Conservation (phyloP, 106 monocot species). For the Xerophyta viscosa region DNA sequence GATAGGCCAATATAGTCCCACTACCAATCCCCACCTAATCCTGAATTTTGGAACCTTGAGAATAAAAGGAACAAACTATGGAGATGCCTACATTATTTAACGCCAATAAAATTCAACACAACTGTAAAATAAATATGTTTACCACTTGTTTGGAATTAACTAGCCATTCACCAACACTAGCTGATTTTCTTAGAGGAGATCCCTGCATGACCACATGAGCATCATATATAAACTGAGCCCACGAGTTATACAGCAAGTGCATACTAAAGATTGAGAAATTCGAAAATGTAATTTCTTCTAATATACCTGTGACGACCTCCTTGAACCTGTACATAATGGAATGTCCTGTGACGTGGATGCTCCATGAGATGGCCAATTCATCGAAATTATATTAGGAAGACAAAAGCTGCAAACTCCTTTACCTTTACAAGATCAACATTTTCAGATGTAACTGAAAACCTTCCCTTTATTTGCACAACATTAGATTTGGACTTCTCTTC, state of each 20-base stretch:
- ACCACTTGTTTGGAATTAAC: slow-evolving; percentile 52
- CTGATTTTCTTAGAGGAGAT: slow-evolving; percentile 64
- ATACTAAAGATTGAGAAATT: no score
- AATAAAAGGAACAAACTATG: no score
- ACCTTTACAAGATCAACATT: slow-evolving; percentile 96
- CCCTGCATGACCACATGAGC: slow-evolving; percentile 28
- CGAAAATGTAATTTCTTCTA: background rate
- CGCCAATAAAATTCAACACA: no score
- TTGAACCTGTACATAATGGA: slow-evolving; percentile 32
- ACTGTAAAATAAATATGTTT: slow-evolving; percentile 5
- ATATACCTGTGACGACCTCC: slow-evolving; percentile 52
- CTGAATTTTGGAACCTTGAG: no score
- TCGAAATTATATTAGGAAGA: no score
- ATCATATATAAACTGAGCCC: slow-evolving; percentile 1
- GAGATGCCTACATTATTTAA: no score
- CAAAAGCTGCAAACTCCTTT: background rate
- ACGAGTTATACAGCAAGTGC: no score
- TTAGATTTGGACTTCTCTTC: slow-evolving; percentile 70
- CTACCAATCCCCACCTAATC: no score
- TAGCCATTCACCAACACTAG: slow-evolving; percentile 77
- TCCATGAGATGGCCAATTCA: no score
- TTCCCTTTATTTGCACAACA: slow-evolving; percentile 90
- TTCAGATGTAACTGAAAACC: slow-evolving; percentile 98
- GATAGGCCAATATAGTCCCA: no score
- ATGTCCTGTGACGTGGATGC: slow-evolving; percentile 46